A percentile compares a stretch with the other conserved stretches of the same genome.
Conservation (phyloP, 306 rosid genomes). For the Acacia crassicarpa region DNA sequence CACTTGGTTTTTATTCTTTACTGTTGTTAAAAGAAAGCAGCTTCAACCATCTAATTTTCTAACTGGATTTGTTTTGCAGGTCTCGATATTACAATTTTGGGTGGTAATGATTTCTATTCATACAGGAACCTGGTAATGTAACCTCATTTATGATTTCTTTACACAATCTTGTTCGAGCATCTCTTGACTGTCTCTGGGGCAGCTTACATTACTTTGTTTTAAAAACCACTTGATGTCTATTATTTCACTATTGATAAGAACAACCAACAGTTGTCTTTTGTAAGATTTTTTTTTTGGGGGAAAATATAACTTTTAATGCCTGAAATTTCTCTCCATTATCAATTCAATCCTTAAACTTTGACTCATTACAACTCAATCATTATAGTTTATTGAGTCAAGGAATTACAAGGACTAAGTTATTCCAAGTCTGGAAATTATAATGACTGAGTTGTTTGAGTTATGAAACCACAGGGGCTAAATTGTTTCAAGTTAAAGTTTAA, state of each 20-base stretch:
- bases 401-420: background rate
- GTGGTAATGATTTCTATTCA: constrained; percentile 89
- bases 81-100: constrained; percentile 89
- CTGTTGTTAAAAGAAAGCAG: constrained; percentile 4
- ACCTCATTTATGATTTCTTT: constrained; percentile 3
- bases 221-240: background rate
- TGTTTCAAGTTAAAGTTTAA: background rate
- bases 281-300: background rate
- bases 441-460: background rate
- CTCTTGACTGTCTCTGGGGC: background rate
- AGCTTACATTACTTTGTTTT: background rate
- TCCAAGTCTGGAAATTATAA: background rate
- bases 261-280: background rate
- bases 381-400: background rate
- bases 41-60: constrained; percentile 31
- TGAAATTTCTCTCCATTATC: background rate
- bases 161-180: background rate
- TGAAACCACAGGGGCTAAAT: too few relatives aligned
- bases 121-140: constrained; percentile 79
- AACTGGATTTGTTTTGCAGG: constrained; percentile 56
- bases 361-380: background rate
- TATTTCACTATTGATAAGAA: background rate
- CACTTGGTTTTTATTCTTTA: constrained; percentile 9
- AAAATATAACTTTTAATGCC: too few relatives aligned
- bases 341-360: background rate